Evolutionary conservation across 2,329 filamentous ascomycete genomes (phyloP), one percentile per base, ranked within the genome.

Genomic region (Cladophialophora psammophila): DNA sequence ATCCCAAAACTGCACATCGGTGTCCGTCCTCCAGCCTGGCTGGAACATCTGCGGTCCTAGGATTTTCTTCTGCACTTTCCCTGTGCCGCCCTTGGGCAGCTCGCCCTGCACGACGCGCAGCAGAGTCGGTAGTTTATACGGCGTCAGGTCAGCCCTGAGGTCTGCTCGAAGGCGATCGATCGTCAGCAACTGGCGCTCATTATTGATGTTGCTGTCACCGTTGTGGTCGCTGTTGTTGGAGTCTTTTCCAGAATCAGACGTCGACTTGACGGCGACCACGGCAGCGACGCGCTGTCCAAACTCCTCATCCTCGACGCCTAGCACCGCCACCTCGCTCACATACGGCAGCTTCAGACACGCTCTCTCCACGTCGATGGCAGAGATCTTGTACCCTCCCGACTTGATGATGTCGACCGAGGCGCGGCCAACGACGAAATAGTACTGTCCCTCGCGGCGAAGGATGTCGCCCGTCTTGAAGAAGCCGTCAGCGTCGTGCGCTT

Each of bases 331-430:
- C 73, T 85, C 83, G 18, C 76, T 73, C 34, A 84, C 75, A 62
- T 83, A 82, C 1, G 78, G 77, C 55, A 84, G 71, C 0, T 75
- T 76, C 15, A 84, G 73, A 40, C 83, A 76, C 68, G 84, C 81
- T 4, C 82, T 75, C 72, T 84, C 82, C 50, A 84, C 80, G 50
- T 84, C 83, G 1, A 83, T 74, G 36, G 82, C 72, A 56, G 78
- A 81, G 60, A 84, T 82, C 74, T 84, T 84, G 71, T 83, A 83
- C 0, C 82, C 83, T 4, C 82, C 82, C 4, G 78, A 80, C 68
- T 85, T 84, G 71, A 85, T 81, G 40, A 85, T 83, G 66, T 84
- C 82, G 12, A 82, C 75, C 18, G 78, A 80, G 4, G 79, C 81
- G 18, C 82, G 77, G n/a, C 82, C 83, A 26, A 82, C 71, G 59